phyloP scores from a whole-genome alignment of 176 grass and related monocot species.

The Puya raimondii region DNA sequence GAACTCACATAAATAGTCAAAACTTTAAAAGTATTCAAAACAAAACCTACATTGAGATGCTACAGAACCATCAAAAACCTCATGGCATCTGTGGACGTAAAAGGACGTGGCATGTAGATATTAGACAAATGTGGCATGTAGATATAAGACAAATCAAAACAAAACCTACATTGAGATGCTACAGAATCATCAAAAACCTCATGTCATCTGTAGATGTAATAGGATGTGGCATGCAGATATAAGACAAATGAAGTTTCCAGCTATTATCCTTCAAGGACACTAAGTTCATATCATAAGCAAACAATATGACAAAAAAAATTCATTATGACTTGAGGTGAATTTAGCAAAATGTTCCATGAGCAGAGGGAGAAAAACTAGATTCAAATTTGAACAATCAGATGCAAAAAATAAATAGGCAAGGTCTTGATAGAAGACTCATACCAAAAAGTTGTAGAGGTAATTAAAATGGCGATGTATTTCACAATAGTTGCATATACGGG shows the following conservation, averaged over 20 bases:
- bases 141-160: too few species aligned
- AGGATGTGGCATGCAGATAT: not conserved
- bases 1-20: too few species aligned
- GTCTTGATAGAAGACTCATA: conserved; percentile 18
- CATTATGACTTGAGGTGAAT: not conserved
- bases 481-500: conserved; percentile 85
- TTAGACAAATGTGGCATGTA: too few species aligned
- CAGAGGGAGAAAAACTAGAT: not conserved
- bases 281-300: not conserved
- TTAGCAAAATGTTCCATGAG: not conserved
- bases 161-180: too few species aligned
- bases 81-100: too few species aligned
- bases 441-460: conserved; percentile 95
- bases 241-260: not conserved
- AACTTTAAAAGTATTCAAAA: too few species aligned
- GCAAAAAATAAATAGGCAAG: not conserved
- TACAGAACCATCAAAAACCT: too few species aligned
- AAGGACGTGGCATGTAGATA: too few species aligned
- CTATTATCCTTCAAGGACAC: not conserved
- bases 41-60: too few species aligned
- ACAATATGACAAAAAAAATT: conserved; percentile 2
- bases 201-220: too few species aligned
- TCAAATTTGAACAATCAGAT: not conserved
- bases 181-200: too few species aligned
- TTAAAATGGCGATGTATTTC: conserved; percentile 97